Base-by-base conservation (phyloP, 305 asterid species). In the Plantago coronopus region DNA sequence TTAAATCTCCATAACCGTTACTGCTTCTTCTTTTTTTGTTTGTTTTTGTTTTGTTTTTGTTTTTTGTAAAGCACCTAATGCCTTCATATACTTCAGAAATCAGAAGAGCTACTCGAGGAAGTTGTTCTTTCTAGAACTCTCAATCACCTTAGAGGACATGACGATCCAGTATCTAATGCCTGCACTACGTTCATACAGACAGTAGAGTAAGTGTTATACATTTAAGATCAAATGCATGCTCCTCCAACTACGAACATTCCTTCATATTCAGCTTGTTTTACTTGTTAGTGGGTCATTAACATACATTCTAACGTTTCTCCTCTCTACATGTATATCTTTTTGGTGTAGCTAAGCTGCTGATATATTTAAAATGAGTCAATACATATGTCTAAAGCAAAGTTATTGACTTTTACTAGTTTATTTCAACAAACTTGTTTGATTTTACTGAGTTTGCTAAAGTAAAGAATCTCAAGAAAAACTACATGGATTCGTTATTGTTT, bases 51-150 rank as follows among this genome's bases (percentile, higher is more conserved):
- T n/a, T n/a, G n/a, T n/a, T n/a, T n/a, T n/a, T n/a, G n/a, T n/a
- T n/a, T n/a, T n/a, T n/a, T n/a, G n/a, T n/a, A n/a, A n/a, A n/a
- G n/a, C n/a, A n/a, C n/a, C n/a, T n/a, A n/a, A 19, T 76, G 61
- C 61, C 76, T 73, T 72, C 48, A 48, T 66, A 48, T 81, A 69
- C 72, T 74, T 64, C 90, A 91, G 98, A 83, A 75, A 83, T 67
- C 97, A 12, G 98, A 87, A 75, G 98, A 93, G 78, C 65, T 91
- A 64, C 78, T 91, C 74, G 98, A 86, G 80, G 98, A 89, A 78
- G 97, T 89, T 68, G 72, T 91, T 59, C 96, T 91, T 63, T 84
- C 95, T 50, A 70, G 89, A 73, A 91, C 98, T 65, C 89, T 91
- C 56, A 91, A 89, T 78, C 83, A 69, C 63, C 79, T 91, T 46